Percentiles rank a stretch among this genome's conserved stretches.
These are phyloP conservation scores for Aspergillus aculeatus DNA, from an alignment of 2,329 filamentous ascomycete genomes.

Conservation along the genomic window DNA sequence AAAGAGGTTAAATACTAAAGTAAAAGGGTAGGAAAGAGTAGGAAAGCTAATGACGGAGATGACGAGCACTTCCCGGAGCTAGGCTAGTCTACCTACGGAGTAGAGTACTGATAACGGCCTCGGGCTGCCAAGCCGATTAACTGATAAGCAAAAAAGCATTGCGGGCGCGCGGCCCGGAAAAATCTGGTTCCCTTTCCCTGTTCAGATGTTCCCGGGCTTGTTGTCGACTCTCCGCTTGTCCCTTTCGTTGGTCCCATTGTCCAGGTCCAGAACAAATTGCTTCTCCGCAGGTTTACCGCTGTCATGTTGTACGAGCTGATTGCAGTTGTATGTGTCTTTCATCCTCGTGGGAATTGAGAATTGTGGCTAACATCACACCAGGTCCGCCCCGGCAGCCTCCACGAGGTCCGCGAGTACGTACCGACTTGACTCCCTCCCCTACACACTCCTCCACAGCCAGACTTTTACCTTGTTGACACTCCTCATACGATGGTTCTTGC, in stretches of 20 bases:
- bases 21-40: slow-evolving; percentile 3
- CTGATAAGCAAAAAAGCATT: slow-evolving; percentile 23
- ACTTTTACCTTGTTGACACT: background rate
- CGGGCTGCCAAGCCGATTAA: slow-evolving; percentile 23
- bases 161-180: slow-evolving; percentile 12
- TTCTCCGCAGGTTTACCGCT: slow-evolving; percentile 14
- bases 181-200: slow-evolving; percentile 22
- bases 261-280: slow-evolving; percentile 17
- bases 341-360: background rate
- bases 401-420: slow-evolving; percentile 90
- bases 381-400: slow-evolving; percentile 87
- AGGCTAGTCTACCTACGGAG: slow-evolving; percentile 23
- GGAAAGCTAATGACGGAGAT: slow-evolving; percentile 23
- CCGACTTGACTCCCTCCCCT: slow-evolving; percentile 5
- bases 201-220: background rate
- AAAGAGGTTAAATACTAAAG: background rate
- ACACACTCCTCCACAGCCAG: background rate
- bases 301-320: slow-evolving; percentile 96
- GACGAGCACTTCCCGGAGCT: slow-evolving; percentile 23
- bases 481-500: too few species aligned
- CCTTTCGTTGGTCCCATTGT: background rate
- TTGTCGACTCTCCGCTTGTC: background rate
- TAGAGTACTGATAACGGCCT: slow-evolving; percentile 20
- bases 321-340: slow-evolving; percentile 69
- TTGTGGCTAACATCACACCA: slow-evolving; percentile 40